phyloP scores from a whole-genome alignment of 257 asterid genomes.

The Solanum medicagineum region DNA sequence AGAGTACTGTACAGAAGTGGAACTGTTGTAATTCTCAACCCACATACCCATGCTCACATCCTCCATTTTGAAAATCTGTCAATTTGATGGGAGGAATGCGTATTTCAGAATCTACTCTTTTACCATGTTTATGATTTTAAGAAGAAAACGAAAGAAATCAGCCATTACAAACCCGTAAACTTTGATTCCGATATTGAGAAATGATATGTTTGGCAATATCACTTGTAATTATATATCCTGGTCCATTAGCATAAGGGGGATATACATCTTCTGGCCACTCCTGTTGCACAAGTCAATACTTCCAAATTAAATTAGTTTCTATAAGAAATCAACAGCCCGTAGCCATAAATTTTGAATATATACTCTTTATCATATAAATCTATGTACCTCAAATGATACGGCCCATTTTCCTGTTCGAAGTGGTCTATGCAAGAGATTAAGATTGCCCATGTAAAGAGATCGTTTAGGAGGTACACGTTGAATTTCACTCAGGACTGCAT shows the following conservation, averaged over 20 bases:
- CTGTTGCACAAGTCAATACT: slow-evolving; percentile 20
- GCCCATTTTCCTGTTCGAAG: slow-evolving; percentile 98
- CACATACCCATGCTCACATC: slow-evolving; percentile 99
- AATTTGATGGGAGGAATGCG: neutral
- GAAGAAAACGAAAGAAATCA: neutral
- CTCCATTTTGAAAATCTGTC: slow-evolving; percentile 91
- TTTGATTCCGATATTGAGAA: slow-evolving; percentile 53
- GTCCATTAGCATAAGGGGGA: slow-evolving; percentile 97
- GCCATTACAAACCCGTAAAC: slow-evolving; percentile 47
- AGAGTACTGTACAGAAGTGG: slow-evolving; percentile 43
- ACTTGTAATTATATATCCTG: slow-evolving; percentile 79
- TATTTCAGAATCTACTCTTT: neutral
- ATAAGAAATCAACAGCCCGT: neutral
- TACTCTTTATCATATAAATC: neutral
- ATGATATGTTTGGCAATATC: slow-evolving; percentile 63
- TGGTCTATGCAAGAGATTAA: slow-evolving; percentile 86
- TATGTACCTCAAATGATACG: slow-evolving; percentile 69
- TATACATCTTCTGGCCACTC: slow-evolving; percentile 98
- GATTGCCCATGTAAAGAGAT: slow-evolving; percentile 86
- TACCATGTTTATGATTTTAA: neutral
- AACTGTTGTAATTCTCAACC: slow-evolving; percentile 81
- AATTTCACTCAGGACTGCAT: slow-evolving; percentile 58
- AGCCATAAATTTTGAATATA: neutral
- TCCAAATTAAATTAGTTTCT: neutral
- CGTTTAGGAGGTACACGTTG: slow-evolving; percentile 37